Evolutionary conservation across 345 rosid species (phyloP).

Genomic region (Kandelia obovata): DNA sequence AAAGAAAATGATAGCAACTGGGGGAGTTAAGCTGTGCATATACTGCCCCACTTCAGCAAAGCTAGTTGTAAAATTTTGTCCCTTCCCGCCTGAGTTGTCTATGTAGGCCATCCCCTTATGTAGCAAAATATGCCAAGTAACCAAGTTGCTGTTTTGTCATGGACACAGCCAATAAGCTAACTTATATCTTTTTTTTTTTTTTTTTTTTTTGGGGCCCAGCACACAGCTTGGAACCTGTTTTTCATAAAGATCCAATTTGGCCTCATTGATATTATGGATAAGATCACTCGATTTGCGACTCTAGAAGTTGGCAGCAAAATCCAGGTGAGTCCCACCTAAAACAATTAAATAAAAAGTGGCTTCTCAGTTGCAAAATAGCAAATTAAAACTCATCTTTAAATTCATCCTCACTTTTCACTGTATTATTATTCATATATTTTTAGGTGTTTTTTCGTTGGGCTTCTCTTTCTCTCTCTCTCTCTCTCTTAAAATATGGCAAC

Average conservation of each 20-base stretch:
- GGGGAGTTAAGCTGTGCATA: no score
- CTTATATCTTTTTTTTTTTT: no score
- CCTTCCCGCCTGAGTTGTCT: no score
- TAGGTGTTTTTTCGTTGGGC: neutral
- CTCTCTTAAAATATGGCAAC: constrained; percentile 24
- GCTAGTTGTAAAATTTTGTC: no score
- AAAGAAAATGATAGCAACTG: no score
- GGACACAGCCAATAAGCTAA: neutral
- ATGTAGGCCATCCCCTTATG: no score
- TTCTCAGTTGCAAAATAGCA: neutral
- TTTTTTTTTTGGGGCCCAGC: neutral
- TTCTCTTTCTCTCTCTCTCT: neutral
- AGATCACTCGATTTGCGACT: neutral
- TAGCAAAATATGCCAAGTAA: neutral
- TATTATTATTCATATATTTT: neutral
- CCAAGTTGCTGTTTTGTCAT: neutral
- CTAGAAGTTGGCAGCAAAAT: neutral
- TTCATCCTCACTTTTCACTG: neutral
- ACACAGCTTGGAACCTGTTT: neutral
- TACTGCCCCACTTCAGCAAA: no score
- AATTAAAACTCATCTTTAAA: neutral
- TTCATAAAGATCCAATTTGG: neutral
- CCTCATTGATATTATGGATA: neutral
- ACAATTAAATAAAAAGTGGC: neutral
- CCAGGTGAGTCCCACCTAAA: no score